Evolutionary conservation across 2,329 filamentous ascomycete species (phyloP).

Genomic region (Pseudogymnoascus sp.): DNA sequence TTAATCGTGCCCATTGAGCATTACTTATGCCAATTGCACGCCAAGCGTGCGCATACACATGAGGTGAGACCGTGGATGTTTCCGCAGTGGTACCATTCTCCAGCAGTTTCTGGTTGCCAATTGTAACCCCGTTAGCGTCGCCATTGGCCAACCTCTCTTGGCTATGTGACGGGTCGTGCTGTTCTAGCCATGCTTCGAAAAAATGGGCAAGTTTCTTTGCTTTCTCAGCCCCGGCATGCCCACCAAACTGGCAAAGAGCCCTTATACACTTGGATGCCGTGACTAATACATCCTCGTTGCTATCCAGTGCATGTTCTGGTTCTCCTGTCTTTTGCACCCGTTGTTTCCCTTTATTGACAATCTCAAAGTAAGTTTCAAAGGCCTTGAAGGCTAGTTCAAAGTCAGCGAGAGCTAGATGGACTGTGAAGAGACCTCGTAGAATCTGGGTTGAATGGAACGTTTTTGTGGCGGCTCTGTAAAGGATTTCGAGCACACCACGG

Average conservation of each 20-base stretch:
- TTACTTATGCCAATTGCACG: slow-evolving; percentile 79
- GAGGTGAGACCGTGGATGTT: slow-evolving; percentile 42
- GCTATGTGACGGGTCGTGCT: slow-evolving; percentile 34
- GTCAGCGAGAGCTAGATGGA: slow-evolving; percentile 81
- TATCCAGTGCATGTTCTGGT: slow-evolving; percentile 64
- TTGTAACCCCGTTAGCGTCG: slow-evolving; percentile 7
- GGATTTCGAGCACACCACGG: slow-evolving; percentile 71
- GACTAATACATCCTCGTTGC: slow-evolving; percentile 67
- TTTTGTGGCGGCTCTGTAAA: slow-evolving; percentile 86
- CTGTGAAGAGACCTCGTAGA: slow-evolving; percentile 75
- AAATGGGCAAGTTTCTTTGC: slow-evolving; percentile 63
- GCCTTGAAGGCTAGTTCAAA: slow-evolving; percentile 88
- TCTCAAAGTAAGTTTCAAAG: slow-evolving; percentile 84
- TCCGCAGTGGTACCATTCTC: slow-evolving; percentile 16
- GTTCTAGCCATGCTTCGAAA: slow-evolving; percentile 69
- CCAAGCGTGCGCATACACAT: slow-evolving; percentile 64
- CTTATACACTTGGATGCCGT: slow-evolving; percentile 76
- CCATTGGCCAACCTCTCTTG: slow-evolving; percentile 20
- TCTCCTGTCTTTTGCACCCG: slow-evolving; percentile 73
- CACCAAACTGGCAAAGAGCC: slow-evolving; percentile 76
- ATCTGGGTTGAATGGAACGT: slow-evolving; percentile 93
- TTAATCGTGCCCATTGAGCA: slow-evolving; percentile 79
- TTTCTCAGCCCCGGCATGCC: slow-evolving; percentile 67
- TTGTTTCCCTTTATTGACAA: slow-evolving; percentile 78
- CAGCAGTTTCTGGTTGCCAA: slow-evolving; percentile 11